A percentile compares a stretch with the other conserved stretches of the same genome.
These are phyloP conservation scores for Phytophthora pisi DNA, from an alignment of 352 stramenopile species.

Conservation along the genomic window DNA sequence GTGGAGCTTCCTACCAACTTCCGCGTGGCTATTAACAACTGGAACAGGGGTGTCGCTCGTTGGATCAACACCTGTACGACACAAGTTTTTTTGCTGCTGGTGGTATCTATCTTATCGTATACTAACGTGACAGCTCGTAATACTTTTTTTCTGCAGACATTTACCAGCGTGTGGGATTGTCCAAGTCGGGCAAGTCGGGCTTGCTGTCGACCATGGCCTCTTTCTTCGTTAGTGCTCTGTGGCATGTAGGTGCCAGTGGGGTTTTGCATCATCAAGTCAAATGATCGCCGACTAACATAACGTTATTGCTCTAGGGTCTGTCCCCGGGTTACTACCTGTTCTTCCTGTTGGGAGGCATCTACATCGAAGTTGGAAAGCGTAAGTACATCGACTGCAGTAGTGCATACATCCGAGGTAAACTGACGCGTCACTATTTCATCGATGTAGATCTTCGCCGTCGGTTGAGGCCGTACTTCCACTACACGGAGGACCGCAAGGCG, in stretches of 20 bases:
- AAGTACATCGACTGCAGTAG: conserved; percentile 16
- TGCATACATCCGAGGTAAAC: neutral
- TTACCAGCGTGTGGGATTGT: conserved; percentile 83
- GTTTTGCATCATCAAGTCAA: neutral
- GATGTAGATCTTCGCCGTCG: conserved; percentile 70
- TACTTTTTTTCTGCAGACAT: conserved; percentile 55
- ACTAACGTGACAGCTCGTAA: neutral
- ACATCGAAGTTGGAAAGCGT: conserved; percentile 89
- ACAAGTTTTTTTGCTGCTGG: neutral
- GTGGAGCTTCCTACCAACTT: conserved; percentile 89
- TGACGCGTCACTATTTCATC: conserved; percentile 1
- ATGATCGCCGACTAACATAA: conserved; percentile 12
- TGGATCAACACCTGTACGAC: conserved; percentile 88
- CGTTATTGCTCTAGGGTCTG: conserved; percentile 54
- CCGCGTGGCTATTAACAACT: conserved; percentile 88
- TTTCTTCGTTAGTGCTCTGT: conserved; percentile 87
- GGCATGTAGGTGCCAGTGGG: conserved; percentile 62
- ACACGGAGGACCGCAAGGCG: conserved; percentile 82
- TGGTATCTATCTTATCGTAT: neutral
- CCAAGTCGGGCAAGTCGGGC: conserved; percentile 78
- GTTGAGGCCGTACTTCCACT: conserved; percentile 81
- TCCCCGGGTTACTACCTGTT: conserved; percentile 90
- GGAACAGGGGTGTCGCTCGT: conserved; percentile 86
- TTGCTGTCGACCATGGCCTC: conserved; percentile 75
- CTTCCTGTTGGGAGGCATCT: conserved; percentile 84